These are phyloP conservation scores for Gomphus bonarii DNA, from an alignment of 1,284 basidiomycete genomes.

Conservation along the genomic window DNA sequence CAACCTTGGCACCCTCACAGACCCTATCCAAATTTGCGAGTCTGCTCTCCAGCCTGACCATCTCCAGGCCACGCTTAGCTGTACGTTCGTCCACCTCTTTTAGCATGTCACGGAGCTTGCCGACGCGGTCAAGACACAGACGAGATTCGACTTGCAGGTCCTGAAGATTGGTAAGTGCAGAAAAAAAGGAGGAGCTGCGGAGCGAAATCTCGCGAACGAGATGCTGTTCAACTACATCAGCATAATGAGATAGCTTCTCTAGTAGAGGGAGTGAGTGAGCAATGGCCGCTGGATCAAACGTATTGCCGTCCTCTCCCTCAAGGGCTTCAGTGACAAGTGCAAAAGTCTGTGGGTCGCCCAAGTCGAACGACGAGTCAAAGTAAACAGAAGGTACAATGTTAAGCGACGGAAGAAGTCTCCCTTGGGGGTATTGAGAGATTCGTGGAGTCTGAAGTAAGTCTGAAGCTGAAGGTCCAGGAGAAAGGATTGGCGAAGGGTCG, in stretches of 20 bases:
- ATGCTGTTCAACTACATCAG: slow-evolving; percentile 92
- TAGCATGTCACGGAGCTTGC: slow-evolving; percentile 61
- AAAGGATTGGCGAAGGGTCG: slow-evolving; percentile 23
- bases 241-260: slow-evolving; percentile 88
- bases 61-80: slow-evolving; percentile 67
- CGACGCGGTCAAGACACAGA: slow-evolving; percentile 72
- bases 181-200: slow-evolving; percentile 91
- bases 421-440: slow-evolving; percentile 22
- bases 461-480: slow-evolving; percentile 20
- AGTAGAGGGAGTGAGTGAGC: slow-evolving; percentile 67
- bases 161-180: slow-evolving; percentile 89
- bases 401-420: slow-evolving; percentile 53
- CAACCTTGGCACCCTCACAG: slow-evolving; percentile 50
- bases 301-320: slow-evolving; percentile 19
- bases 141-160: slow-evolving; percentile 85
- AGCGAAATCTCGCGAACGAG: slow-evolving; percentile 88
- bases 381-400: slow-evolving; percentile 74
- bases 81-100: slow-evolving; percentile 69
- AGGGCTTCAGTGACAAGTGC: slow-evolving; percentile 64
- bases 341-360: slow-evolving; percentile 82
- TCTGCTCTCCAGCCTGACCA: slow-evolving; percentile 58
- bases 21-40: slow-evolving; percentile 52
- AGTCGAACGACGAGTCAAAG: slow-evolving; percentile 72
- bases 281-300: slow-evolving; percentile 45
- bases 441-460: slow-evolving; percentile 21